Base-by-base conservation (phyloP, 257 asterid genomes). In the Pogostemon cablin region DNA sequence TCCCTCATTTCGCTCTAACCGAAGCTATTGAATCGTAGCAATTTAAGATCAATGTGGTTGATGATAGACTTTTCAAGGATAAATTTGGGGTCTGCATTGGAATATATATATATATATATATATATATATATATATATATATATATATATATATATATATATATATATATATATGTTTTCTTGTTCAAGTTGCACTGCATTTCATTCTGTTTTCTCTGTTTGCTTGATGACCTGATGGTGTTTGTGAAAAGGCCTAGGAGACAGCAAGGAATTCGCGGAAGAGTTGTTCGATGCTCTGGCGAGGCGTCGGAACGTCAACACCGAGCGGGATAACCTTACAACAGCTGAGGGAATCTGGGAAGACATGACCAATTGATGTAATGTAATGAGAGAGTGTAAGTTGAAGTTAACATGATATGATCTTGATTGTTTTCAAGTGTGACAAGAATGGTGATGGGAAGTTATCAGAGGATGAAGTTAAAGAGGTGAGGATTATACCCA, bases 361-460 rank as follows among this genome's bases (percentile, higher is more conserved):
- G 95, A 91, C 68, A 86, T 93, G 87, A 86, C 96, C 0, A 85
- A 40, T 11, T 20, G 25, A 38, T 39, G 25, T 62, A 9, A 44
- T 60, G 20, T 42, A 25, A 17, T 3, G 40, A 4, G 6, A 49
- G 37, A 48, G 41, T 48, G 25, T 41, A 4, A 43, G 41, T 3
- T 8, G 7, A 17, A 8, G 9, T 5, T 46, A 34, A 46, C 62
- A 55, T 67, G 40, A n/a, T 6, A 15, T 62, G 54, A 34, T 44
- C 43, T 57, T 73, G 2, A 4, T 38, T 54, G 56, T 76, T 73
- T 79, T 47, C 77, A 93, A 96, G 99, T 93, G 99, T 77, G 99
- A 93, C 80, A 93, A 87, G 86, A 89, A 93, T 79, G 97, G 99
- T 35, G 97, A 93, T 79, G 99, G 98, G 49, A 82, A 77, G 86